Base-by-base conservation (phyloP, 2,329 filamentous ascomycete species). In the Hymenoscyphus scutula region DNA sequence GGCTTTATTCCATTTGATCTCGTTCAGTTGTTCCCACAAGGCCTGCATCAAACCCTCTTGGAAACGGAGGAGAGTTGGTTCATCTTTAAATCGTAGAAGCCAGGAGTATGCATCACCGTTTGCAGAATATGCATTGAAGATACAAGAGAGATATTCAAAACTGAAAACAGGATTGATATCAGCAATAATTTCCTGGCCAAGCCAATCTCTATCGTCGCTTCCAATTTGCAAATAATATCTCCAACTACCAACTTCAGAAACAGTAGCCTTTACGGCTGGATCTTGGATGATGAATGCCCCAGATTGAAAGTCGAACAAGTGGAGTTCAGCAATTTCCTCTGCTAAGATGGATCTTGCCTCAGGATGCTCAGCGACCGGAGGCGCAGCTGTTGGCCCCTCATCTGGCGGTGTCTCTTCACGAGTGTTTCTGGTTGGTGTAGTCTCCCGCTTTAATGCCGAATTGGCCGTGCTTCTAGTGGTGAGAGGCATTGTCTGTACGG, bases 141-240 rank as follows among this genome's bases (percentile, higher is more conserved):
- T 97, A 75, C 98, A 98, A 0, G 94, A 98, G n/a, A 97, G 82
- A 71, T 94, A 98, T 76, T 99, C 95, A 69, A 97, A 98, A 78
- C 98, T 98, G 81, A 98, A 99, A 23, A 99, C 93, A 0, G 95
- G 95, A 71, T 98, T 98, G 76, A 98, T 92, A 70, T 99, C 95
- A 6, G 91, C 89, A 32, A 92, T 82, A 32, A 99, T 86, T 2
- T 89, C 84, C 67, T 96, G 91, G 25, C 92, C 92, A 2, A 99
- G 81, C 91, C 92, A 97, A 60, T 93, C 87, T 71, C 87, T 88
- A 37, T 91, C 86, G 45, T 85, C 82, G 65, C 89, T 88, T 51
- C 85, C 84, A 61, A 98, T 89, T 73, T 97, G 91, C 34, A 99
- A 81, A 92, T 92, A 98, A 77, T 98, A 99, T 68, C 95, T 85